Percentiles rank a stretch among this genome's conserved stretches.
These are phyloP conservation scores for Terana coerulea DNA, from an alignment of 768 basidiomycete genomes.

Conservation along the genomic window DNA sequence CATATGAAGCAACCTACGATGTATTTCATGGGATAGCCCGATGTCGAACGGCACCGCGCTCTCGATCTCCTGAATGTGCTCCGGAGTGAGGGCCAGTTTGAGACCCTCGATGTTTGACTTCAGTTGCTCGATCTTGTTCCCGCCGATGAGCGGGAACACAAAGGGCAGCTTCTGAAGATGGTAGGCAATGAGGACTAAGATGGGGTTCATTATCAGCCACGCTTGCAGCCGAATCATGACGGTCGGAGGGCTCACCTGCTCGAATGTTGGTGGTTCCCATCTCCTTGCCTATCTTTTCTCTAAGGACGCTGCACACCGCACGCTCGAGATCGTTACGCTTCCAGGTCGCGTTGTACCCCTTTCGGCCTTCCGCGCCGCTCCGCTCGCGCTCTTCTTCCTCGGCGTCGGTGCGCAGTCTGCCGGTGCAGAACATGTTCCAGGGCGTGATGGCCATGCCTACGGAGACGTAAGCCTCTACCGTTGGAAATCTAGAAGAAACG, in stretches of 20 bases:
- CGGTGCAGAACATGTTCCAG: conserved; percentile 34
- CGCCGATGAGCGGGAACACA: conserved; percentile 47
- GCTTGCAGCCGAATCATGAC: neutral
- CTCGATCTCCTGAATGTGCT: conserved; percentile 44
- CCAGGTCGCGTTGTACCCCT: conserved; percentile 35
- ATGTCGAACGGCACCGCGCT: conserved; percentile 36
- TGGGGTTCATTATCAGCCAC: neutral
- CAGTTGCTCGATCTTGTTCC: conserved; percentile 46
- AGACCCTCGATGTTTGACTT: conserved; percentile 46
- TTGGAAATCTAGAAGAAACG: conserved; percentile 17
- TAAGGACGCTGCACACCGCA: conserved; percentile 43
- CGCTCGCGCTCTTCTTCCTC: conserved; percentile 27
- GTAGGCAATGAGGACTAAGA: conserved; percentile 2
- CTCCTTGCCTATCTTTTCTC: conserved; percentile 17
- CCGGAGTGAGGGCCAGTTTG: conserved; percentile 36
- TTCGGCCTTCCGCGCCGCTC: conserved; percentile 31
- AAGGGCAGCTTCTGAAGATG: conserved; percentile 46
- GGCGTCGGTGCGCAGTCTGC: conserved; percentile 33
- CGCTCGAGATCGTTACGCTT: conserved; percentile 42
- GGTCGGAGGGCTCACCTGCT: neutral
- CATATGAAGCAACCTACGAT: conserved; percentile 24
- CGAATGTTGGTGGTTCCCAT: neutral
- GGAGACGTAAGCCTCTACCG: no score
- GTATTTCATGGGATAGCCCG: conserved; percentile 35
- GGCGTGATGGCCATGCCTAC: conserved; percentile 33